Evolutionary conservation across 106 monocot species (phyloP), one percentile per base, ranked within the genome.

Genomic region (Iris macrosiphon): DNA sequence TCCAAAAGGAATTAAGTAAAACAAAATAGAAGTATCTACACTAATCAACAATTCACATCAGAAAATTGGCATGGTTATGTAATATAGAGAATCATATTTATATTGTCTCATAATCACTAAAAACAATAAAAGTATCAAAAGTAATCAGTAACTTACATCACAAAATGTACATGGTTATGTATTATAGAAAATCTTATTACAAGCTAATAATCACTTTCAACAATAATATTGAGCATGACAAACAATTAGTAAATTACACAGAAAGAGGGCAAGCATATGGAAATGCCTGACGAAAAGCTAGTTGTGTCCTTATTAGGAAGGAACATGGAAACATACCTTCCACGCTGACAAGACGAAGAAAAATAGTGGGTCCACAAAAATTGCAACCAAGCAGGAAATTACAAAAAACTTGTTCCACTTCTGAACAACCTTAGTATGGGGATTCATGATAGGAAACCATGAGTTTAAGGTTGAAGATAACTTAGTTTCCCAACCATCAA

Each of bases 371-470:
- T 90, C 89, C 8, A 90, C 63, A 29, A 90, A 90, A 43, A 84
- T 75, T 22, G 89, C 80, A 33, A 90, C 57, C 57, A 90, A 64
- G 58, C 84, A 90, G 27, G 89, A 90, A 33, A 90, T 90, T 8
- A 85, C 81, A 52, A 90, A 90, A 43, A 90, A 81, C 46, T 74
- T 70, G 62, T 90, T 90, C 89, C 89, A 90, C 40, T 55, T 49
- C 38, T 90, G 84, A 30, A 90, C 81, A 52, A 65, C 46, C 54
- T 65, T 80, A 7, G 51, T 61, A 72, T 81, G 84, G 7, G 89
- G 89, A 66, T 90, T 80, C 85, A 85, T 72, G 15, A 90, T 60
- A 9, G 59, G 68, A 41, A 68, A 51, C 30, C 41, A 50, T 50
- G 59, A 41, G 23, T 51, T 58, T 9, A 68, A 12, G 31, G 12